phyloP scores from a whole-genome alignment of 495 filamentous ascomycete species.

The Aspergillus affinis region DNA sequence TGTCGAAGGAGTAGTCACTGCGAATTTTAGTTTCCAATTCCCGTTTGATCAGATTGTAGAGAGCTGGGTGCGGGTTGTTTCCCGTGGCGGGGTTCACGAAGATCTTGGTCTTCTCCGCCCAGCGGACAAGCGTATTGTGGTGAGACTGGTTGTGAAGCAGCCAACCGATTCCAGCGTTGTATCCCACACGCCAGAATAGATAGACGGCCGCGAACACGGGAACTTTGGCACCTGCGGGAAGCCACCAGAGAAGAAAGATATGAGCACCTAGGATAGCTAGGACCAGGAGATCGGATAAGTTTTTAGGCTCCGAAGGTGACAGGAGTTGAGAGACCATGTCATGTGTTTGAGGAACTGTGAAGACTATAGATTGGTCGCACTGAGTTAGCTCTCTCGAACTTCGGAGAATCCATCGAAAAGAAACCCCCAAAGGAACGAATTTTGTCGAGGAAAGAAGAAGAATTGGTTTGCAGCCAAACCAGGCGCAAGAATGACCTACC shows the following conservation, averaged over 20 bases:
- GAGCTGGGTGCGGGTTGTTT: conserved; percentile 73
- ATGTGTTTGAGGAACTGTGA: conserved; percentile 93
- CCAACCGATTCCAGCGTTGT: conserved; percentile 92
- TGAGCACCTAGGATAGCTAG: conserved; percentile 76
- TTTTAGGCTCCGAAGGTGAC: conserved; percentile 94
- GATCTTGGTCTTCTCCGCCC: conserved; percentile 81
- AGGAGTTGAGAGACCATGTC: conserved; percentile 98
- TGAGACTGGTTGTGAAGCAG: conserved; percentile 88
- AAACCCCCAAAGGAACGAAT: neutral
- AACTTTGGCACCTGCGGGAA: conserved; percentile 65
- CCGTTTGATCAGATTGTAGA: conserved; percentile 78
- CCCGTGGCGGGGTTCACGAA: conserved; percentile 82
- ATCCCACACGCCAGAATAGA: conserved; percentile 86
- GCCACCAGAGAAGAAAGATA: conserved; percentile 65
- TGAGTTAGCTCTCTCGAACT: conserved; percentile 4
- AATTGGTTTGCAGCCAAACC: neutral
- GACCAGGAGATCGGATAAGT: conserved; percentile 79
- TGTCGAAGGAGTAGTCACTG: conserved; percentile 88
- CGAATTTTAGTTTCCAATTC: conserved; percentile 95
- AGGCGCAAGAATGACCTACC: conserved; percentile 54
- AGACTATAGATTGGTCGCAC: conserved; percentile 59
- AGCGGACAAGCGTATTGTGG: conserved; percentile 77
- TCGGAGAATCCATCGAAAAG: neutral
- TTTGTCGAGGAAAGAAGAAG: neutral
- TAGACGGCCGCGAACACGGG: conserved; percentile 80